A percentile compares a stretch with the other conserved stretches of the same genome.
phyloP scores from a whole-genome alignment of 768 basidiomycete genomes.

The Termitomyces sp. region DNA sequence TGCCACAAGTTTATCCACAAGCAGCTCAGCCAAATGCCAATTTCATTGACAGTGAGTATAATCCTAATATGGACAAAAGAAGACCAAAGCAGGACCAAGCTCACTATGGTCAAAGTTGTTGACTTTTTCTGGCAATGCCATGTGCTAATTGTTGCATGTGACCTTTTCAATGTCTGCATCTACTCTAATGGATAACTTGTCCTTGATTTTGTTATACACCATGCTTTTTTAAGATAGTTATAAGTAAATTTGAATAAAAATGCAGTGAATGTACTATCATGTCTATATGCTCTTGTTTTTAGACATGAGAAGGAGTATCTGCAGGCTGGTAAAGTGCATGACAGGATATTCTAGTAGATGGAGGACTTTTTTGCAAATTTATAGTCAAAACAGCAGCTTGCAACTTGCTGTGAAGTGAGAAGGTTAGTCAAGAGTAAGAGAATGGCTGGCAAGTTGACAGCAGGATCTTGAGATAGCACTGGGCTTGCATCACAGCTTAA shows the following conservation, averaged over 20 bases:
- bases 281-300: no score
- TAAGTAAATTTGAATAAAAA: no score
- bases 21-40: neutral
- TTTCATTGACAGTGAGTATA: neutral
- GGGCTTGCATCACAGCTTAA: neutral
- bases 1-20: neutral
- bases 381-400: neutral
- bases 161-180: neutral
- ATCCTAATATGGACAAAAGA: neutral
- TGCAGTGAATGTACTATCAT: neutral
- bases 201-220: neutral
- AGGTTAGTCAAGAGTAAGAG: neutral
- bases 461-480: neutral
- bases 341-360: neutral
- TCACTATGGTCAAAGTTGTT: neutral
- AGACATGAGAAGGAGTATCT: neutral
- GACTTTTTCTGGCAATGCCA: neutral
- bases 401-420: neutral
- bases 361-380: neutral
- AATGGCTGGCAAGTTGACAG: neutral
- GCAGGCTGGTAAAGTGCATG: neutral
- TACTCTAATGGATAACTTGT: neutral
- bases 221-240: neutral
- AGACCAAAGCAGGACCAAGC: no score
- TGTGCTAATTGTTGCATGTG: neutral